Evolutionary conservation across 2,329 filamentous ascomycete genomes (phyloP).

Genomic region (Emmonsiellopsis sp.): DNA sequence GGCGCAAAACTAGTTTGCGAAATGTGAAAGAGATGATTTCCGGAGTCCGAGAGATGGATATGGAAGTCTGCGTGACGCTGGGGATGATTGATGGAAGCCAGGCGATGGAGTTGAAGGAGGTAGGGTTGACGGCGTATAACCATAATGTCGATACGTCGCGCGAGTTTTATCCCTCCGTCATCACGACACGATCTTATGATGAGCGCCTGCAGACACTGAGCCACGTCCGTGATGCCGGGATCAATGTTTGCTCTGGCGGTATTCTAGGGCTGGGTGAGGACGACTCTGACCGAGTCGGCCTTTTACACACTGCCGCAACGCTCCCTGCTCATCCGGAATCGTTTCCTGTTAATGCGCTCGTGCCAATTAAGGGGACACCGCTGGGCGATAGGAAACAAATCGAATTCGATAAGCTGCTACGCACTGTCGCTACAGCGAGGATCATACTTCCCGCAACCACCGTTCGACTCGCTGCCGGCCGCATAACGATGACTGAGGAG

Average conservation of each 20-base stretch:
- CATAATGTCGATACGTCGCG: constrained; percentile 88
- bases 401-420: constrained; percentile 66
- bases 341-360: constrained; percentile 83
- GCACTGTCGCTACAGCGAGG: constrained; percentile 75
- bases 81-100: constrained; percentile 82
- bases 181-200: constrained; percentile 78
- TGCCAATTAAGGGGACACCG: constrained; percentile 84
- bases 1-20: constrained; percentile 70
- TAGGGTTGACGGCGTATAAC: constrained; percentile 84
- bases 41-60: constrained; percentile 69
- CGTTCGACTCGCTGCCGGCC: constrained; percentile 74
- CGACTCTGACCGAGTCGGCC: constrained; percentile 66
- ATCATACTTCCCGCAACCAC: constrained; percentile 78
- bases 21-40: constrained; percentile 82
- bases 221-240: constrained; percentile 74
- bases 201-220: constrained; percentile 71
- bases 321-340: constrained; percentile 77
- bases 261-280: constrained; percentile 79
- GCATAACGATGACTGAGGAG: constrained; percentile 77
- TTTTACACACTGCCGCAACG: constrained; percentile 73
- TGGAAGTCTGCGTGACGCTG: constrained; percentile 89
- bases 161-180: constrained; percentile 79
- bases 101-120: constrained; percentile 71
- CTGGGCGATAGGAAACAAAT: constrained; percentile 65
- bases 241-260: constrained; percentile 83